Base-by-base conservation (phyloP, 1,284 basidiomycete species). In the Malassezia sp. region DNA sequence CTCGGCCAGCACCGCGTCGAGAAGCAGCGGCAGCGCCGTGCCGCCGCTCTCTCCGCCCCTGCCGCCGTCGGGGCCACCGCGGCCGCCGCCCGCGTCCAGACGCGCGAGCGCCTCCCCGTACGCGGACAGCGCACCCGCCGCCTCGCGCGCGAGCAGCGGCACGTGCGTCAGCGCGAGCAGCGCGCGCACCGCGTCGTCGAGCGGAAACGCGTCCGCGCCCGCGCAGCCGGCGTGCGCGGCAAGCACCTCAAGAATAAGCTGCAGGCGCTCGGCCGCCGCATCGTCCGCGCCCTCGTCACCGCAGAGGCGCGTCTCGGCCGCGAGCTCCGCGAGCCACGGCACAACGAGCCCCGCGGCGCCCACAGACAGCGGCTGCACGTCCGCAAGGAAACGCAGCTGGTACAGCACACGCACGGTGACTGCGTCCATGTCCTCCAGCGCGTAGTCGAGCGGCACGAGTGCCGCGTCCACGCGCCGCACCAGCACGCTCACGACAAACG, bases 351-450 rank as follows among this genome's bases (percentile, higher is more conserved):
- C 80, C 69, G 85, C 90, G 0, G 88, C 88, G 0, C 82, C 79
- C 0, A 81, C 77, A 63, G 93, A 86, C 38, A 97, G 82, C 0
- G 86, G 80, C 0, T 78, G 73, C 61, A 86, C 82, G 57, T 91
- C 85, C 0, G 85, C 82, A 2, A 90, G 73, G 49, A 80, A 84
- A 24, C 85, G 81, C 2, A 97, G 70, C 24, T 86, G 81, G 69
- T 95, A 87, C 1, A 99, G 74, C 2, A 96, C 81, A 15, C 91
- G 84, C 32, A 85, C 75, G 23, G 89, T 77, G 21, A 95, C 75
- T 15, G 77, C 87, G 26, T 54, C 52, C 17, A 59, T 45, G 10
- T 63, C 45, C 48, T 68, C 67, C 34, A 47, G 43, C 10, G 51
- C 43, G 45, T 60, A 57, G 29, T 64, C 61, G 28, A 61, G 53